Evolutionary conservation across 805 yeast genomes (phyloP).

Genomic region (Millerago galiae): DNA sequence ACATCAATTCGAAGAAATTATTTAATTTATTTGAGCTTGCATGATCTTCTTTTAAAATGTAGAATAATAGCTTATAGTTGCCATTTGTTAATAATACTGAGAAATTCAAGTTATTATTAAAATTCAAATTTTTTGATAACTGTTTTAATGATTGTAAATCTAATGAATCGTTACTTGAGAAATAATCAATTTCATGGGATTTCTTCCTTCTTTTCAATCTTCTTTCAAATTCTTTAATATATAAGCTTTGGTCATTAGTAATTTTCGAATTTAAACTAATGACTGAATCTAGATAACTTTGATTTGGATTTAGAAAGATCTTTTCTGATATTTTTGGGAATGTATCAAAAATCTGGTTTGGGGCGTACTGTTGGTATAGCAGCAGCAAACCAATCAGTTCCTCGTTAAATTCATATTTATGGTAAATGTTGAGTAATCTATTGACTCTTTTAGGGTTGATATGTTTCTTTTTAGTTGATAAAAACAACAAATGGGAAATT

Average conservation of each 20-base stretch:
- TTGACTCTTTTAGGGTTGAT: slow-evolving; percentile 26
- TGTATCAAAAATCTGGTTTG: slow-evolving; percentile 20
- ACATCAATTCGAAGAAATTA: slow-evolving; percentile 7
- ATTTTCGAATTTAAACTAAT: not conserved
- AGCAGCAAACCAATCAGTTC: slow-evolving; percentile 19
- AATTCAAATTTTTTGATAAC: slow-evolving; percentile 5
- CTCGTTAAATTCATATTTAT: slow-evolving; percentile 15
- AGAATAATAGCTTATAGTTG: slow-evolving; percentile 4
- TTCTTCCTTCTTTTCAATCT: slow-evolving; percentile 15
- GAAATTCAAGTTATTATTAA: slow-evolving; percentile 4
- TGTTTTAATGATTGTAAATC: slow-evolving; percentile 4
- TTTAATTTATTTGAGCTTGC: slow-evolving; percentile 5
- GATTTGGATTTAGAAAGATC: slow-evolving; percentile 21
- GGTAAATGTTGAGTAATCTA: slow-evolving; percentile 18
- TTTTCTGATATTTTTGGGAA: slow-evolving; percentile 21
- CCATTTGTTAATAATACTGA: slow-evolving; percentile 7
- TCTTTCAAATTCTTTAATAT: slow-evolving; percentile 11
- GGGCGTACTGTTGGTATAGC: slow-evolving; percentile 18
- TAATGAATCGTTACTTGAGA: slow-evolving; percentile 1
- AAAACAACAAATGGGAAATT: slow-evolving; percentile 28
- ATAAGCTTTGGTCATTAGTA: slow-evolving; percentile 3
- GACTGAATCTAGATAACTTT: slow-evolving; percentile 8
- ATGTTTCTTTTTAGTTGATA: slow-evolving; percentile 25
- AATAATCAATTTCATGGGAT: slow-evolving; percentile 4
- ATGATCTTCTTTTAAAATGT: slow-evolving; percentile 2